Conservation (phyloP, 768 basidiomycete genomes). For the Cystobasidium onofrii region DNA sequence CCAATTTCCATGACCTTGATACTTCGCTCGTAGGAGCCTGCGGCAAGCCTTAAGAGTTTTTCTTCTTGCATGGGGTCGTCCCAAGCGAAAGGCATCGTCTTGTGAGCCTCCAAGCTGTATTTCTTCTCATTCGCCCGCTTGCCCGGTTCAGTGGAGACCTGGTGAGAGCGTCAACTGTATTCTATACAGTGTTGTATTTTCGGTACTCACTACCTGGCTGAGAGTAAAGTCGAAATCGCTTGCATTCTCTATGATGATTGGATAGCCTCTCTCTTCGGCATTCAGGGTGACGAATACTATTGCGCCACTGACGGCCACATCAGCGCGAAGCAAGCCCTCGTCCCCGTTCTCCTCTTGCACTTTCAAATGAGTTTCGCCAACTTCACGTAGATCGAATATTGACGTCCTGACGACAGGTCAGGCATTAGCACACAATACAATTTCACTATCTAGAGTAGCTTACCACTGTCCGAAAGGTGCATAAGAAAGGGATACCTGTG, state of each 20-base stretch:
- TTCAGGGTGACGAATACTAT: conserved; percentile 77
- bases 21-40: conserved; percentile 57
- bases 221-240: conserved; percentile 64
- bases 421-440: neutral
- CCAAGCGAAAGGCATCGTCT: conserved; percentile 72
- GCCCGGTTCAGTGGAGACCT: conserved; percentile 34
- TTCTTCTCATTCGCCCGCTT: conserved; percentile 22
- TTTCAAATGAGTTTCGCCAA: conserved; percentile 72
- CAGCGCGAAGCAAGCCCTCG: conserved; percentile 60
- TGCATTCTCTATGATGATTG: conserved; percentile 81
- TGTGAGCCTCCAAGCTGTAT: conserved; percentile 58
- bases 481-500: conserved; percentile 72
- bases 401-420: conserved; percentile 61
- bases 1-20: conserved; percentile 96
- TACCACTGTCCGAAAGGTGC: conserved; percentile 78
- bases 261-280: conserved; percentile 66
- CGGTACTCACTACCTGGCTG: conserved; percentile 60
- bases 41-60: conserved; percentile 64
- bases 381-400: conserved; percentile 82
- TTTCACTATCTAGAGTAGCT: conserved; percentile 37
- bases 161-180: conserved; percentile 13
- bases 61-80: conserved; percentile 76
- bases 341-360: conserved; percentile 48
- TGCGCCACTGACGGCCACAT: conserved; percentile 73
- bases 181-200: neutral